These are phyloP conservation scores for Lentinula sp. DNA, from an alignment of 768 basidiomycete species.

Conservation along the genomic window DNA sequence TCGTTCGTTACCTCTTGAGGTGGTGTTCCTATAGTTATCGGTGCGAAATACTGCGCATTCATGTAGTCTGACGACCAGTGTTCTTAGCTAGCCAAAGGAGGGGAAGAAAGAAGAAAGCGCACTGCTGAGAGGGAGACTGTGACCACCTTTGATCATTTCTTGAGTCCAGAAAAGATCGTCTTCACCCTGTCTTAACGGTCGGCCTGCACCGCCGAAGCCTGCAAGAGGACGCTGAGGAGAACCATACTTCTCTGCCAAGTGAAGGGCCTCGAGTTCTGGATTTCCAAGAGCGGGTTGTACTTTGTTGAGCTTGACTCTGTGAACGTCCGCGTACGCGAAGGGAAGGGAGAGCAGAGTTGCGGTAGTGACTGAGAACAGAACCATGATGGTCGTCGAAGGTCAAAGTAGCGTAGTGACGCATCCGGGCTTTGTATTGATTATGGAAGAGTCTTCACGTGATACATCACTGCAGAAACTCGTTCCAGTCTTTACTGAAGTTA, in stretches of 20 bases:
- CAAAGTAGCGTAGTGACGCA: background rate
- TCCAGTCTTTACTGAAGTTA: background rate
- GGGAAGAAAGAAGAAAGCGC: constrained; percentile 23
- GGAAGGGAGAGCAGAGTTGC: constrained; percentile 43
- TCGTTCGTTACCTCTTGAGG: constrained; percentile 54
- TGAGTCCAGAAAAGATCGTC: constrained; percentile 81
- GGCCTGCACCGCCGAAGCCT: constrained; percentile 70
- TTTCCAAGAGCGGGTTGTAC: constrained; percentile 56
- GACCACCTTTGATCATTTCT: constrained; percentile 69
- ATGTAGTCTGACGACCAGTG: constrained; percentile 66
- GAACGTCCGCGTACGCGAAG: constrained; percentile 51
- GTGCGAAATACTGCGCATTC: constrained; percentile 96
- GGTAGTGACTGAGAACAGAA: constrained; percentile 27
- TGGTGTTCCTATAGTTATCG: constrained; percentile 79
- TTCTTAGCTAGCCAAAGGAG: constrained; percentile 6
- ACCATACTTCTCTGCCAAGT: constrained; percentile 94
- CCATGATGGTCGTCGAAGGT: constrained; percentile 29
- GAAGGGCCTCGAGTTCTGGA: constrained; percentile 68
- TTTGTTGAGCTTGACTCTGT: constrained; percentile 90
- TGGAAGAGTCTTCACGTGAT: background rate
- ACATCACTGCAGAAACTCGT: background rate
- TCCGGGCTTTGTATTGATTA: background rate
- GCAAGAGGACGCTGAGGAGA: constrained; percentile 50
- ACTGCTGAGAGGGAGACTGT: constrained; percentile 88
- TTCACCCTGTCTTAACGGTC: constrained; percentile 41